Base-by-base conservation (phyloP, 441 rosid species). In the Adansonia grandidieri region DNA sequence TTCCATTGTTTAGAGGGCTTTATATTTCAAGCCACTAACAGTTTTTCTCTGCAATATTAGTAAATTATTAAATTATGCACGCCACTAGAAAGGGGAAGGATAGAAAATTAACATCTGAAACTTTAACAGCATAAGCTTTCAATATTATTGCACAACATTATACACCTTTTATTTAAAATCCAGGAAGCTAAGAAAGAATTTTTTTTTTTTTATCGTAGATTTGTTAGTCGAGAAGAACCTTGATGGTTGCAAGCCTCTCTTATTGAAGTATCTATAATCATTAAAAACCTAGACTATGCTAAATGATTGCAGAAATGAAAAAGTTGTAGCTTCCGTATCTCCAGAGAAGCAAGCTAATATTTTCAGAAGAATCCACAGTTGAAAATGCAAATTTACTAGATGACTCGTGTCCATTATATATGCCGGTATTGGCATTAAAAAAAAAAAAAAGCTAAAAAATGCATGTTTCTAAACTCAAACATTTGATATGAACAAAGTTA, bases 401-500 rank as follows among this genome's bases (percentile, higher is more conserved):
- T 24, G 11, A 72, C 6, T n/a, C 15, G 17, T 7, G 47, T 15
- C 44, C 20, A 51, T n/a, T 32, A 17, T n/a, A 54, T n/a, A 10
- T 54, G 64, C 32, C 20, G 8, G 17, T 8, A 37, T 9, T 37
- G 32, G n/a, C 63, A 32, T 2, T 54, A 37, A 54, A 44, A 32
- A 32, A 28, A 28, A 24, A n/a, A n/a, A 15, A 19, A 0, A 32
- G 56, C 20, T 6, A 7, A 42, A 57, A 73, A 58, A 40, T 42
- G 20, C 56, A 75, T 48, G 17, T 37, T 54, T 20, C 48, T 7
- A 65, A 57, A 71, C 51, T 58, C 60, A 15, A 28, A 51, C 20
- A 15, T 47, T 61, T 42, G 44, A 37, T 1, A 48, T 20, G 50
- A 77, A 61, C 54, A 78, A 77, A 76, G 57, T 76, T 73, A 94